These are phyloP conservation scores for Salvia miltiorrhiza DNA, from an alignment of 257 asterid species.

Conservation along the genomic window DNA sequence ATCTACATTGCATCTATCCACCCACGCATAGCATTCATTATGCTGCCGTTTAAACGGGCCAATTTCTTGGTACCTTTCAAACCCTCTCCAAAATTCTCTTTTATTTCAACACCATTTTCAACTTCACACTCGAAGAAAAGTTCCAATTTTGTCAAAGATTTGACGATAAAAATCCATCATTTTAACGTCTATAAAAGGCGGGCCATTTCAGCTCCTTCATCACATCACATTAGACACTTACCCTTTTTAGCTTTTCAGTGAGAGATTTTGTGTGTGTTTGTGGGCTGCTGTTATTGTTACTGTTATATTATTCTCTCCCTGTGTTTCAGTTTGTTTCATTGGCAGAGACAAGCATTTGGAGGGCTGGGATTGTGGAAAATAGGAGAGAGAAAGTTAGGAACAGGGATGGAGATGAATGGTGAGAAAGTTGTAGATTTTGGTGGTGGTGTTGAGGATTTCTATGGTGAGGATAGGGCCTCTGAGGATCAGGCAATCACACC, in stretches of 20 bases:
- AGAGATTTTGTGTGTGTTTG: not conserved
- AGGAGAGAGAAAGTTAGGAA: slow-evolving; percentile 29
- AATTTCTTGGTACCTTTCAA: slow-evolving; percentile 15
- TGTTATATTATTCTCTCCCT: slow-evolving; percentile 18
- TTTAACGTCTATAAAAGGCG: slow-evolving; percentile 34
- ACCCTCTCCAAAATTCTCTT: not conserved
- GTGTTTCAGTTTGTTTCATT: slow-evolving; percentile 52
- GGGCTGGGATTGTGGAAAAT: slow-evolving; percentile 13
- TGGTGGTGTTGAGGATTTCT: slow-evolving; percentile 77
- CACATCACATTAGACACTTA: not conserved
- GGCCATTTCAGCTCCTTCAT: not conserved
- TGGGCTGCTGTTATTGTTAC: slow-evolving; percentile 29
- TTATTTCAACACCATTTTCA: slow-evolving; percentile 6
- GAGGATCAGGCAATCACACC: slow-evolving; percentile 84
- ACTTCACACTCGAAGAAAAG: slow-evolving; percentile 16
- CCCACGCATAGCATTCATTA: slow-evolving; percentile 35
- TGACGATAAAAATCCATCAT: not conserved
- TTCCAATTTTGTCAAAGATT: slow-evolving; percentile 11
- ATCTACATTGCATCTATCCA: slow-evolving; percentile 5
- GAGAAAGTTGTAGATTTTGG: slow-evolving; percentile 51
- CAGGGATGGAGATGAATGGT: slow-evolving; percentile 50
- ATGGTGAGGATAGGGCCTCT: slow-evolving; percentile 89
- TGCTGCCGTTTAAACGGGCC: slow-evolving; percentile 39
- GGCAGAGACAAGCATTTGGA: slow-evolving; percentile 52
- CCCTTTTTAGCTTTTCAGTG: not conserved